Evolutionary conservation across 108 stramenopile genomes (phyloP).

Genomic region (Nitzschia putrida): DNA sequence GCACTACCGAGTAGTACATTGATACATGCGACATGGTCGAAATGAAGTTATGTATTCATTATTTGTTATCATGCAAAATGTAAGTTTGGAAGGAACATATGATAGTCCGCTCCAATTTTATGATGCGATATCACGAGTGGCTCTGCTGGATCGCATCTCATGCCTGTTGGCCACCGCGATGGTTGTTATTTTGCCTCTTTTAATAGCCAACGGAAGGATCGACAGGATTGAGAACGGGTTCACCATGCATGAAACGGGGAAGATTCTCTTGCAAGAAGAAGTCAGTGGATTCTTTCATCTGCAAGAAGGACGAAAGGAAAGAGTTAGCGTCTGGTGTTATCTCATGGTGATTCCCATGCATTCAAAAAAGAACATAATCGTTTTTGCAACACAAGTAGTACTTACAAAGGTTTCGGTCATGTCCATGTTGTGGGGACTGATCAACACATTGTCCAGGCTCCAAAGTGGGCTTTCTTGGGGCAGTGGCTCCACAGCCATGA

Average conservation of each 20-base stretch:
- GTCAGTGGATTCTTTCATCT: conserved; percentile 20
- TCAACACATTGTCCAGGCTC: conserved; percentile 79
- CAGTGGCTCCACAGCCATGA: conserved; percentile 82
- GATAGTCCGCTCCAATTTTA: too few relatives aligned
- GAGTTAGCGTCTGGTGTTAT: not conserved
- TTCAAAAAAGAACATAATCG: too few relatives aligned
- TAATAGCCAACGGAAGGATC: conserved; percentile 69
- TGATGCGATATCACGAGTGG: too few relatives aligned
- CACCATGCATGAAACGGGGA: conserved; percentile 59
- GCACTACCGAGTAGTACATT: too few relatives aligned
- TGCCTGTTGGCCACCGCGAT: too few relatives aligned
- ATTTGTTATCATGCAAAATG: too few relatives aligned
- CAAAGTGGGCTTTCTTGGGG: conserved; percentile 73
- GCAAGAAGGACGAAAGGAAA: not conserved
- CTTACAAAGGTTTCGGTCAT: conserved; percentile 59
- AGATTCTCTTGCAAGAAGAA: not conserved
- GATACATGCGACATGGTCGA: too few relatives aligned
- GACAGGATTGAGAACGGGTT: conserved; percentile 69
- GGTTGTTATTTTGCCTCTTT: too few relatives aligned
- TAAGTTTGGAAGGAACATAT: too few relatives aligned
- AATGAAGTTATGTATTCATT: too few relatives aligned
- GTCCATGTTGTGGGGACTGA: conserved; percentile 79
- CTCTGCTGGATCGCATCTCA: too few relatives aligned
- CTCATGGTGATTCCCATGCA: too few relatives aligned
- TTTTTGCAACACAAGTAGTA: not conserved